Evolutionary conservation across 2,329 filamentous ascomycete species (phyloP), one percentile per base, ranked within the genome.

Genomic region (Mycogone perniciosa): DNA sequence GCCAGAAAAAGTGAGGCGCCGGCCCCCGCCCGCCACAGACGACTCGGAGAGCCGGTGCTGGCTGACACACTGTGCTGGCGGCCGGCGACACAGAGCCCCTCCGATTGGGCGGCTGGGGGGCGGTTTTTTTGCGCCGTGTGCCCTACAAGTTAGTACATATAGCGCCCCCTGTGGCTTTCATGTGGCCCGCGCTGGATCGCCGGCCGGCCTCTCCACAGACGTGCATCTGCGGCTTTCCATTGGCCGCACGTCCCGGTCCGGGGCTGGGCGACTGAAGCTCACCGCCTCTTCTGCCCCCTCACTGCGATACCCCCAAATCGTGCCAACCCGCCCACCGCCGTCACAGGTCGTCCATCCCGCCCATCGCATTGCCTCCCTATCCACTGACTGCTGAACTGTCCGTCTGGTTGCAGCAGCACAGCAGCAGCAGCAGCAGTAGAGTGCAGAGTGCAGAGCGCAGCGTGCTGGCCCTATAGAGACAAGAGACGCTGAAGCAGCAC

Each of bases 251-350:
- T 62, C 56, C 60, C 61, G 62, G 62, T 42, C 60, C 58, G 58
- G 64, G 61, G 62, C 64, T 66, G 62, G 63, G 55, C 53, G 53
- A 56, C 30, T 11, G 5, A 26, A 52, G 62, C 67, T 68, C 66
- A 68, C 66, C 66, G 66, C 66, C 66, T 68, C 66, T 68, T 68
- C 59, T 56, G 55, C 54, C 56, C 58, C 61, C 61, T 50, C 58
- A 50, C 44, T 46, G 43, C 43, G 59, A 43, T 48, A 13, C 50
- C 50, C 41, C 59, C 56, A 52, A 48, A 51, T 51, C 48, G 45
- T 50, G 48, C 48, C 48, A 38, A 51, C 48, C 43, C 48, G 43
- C 48, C 43, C 43, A 51, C 48, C 43, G 41, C 48, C 48, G 33
- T 35, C 45, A 39, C 20, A 13, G 39, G 44, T 39, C 34, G 30